A percentile compares a stretch with the other conserved stretches of the same genome.
phyloP scores from a whole-genome alignment of 2,329 filamentous ascomycete species.

The Fusarium agapanthi region DNA sequence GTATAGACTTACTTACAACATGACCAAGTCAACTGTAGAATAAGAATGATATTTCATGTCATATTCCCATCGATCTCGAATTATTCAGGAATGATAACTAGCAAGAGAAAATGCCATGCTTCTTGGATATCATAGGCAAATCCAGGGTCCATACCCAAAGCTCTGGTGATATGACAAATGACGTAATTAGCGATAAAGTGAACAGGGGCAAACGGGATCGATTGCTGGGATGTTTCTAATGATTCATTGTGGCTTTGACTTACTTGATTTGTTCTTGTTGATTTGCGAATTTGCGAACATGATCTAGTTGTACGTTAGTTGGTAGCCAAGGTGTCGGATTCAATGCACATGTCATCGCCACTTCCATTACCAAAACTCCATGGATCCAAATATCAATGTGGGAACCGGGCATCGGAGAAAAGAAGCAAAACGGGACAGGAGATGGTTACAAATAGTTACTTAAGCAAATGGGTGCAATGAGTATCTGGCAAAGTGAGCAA shows the following conservation, averaged over 20 bases:
- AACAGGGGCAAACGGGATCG: not conserved
- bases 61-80: not conserved
- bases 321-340: not conserved
- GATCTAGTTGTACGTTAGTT: not conserved
- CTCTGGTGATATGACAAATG: constrained; percentile 1
- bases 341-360: not conserved
- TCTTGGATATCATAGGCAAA: not conserved
- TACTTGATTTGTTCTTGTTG: not conserved
- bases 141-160: not conserved
- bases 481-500: not conserved
- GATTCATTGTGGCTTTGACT: constrained; percentile 15
- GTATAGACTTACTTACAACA: not conserved
- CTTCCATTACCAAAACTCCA: not conserved
- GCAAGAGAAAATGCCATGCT: not conserved
- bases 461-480: not conserved
- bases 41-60: not conserved
- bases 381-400: not conserved
- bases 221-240: not conserved
- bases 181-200: constrained; percentile 10
- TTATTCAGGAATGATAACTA: not conserved
- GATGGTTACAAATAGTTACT: not conserved
- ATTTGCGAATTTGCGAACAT: not conserved
- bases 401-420: not conserved
- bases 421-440: not conserved
- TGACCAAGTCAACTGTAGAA: not conserved